Evolutionary conservation across 371 early-diverging fungal species (phyloP), one percentile per base, ranked within the genome.

Genomic region (Globomyces sp.): DNA sequence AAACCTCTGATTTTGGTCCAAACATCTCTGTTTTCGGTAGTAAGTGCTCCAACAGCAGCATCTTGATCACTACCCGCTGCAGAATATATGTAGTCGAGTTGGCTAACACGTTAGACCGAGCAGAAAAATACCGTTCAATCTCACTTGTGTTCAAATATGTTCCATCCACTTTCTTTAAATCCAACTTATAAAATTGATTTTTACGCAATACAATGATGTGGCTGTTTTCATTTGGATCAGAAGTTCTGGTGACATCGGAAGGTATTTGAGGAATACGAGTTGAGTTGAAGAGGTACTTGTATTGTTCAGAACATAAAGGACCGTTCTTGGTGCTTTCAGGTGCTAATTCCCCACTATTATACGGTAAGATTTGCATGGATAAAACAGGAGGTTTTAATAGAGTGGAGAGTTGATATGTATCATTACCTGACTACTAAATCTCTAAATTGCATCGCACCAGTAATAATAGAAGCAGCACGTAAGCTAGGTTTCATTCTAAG

Each of bases 201-300:
- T 94, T 88, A 68, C 96, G 87, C 43, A 90, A 85, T 41, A 92
- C 96, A 13, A 89, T 84, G 34, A 97, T 85, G 72, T 94, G 92
- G 65, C 87, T 81, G 85, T 94, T 87, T 67, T 79, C 74, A 24
- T 74, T 66, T 55, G 94, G 92, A 64, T 94, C 92, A 65, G 84
- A 89, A 4, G 82, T 80, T 11, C 80, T 81, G 55, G 89, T 91
- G 62, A 81, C 72, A 73, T 98, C 98, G 13, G 88, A 83, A 2
- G 93, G 93, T 76, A 88, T 88, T 66, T 77, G 75, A 53, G 98
- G 95, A 65, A 94, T 87, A 70, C 98, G 92, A 79, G 91, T 91
- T 52, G 95, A 89, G 76, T 97, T 94, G 86, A 97, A 98, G 92
- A 98, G 53, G 58, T 52, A 68, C 55, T 69, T 65, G 49, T 70